These are phyloP conservation scores for Gossypium gossypioides DNA, from an alignment of 441 rosid genomes.

Conservation along the genomic window DNA sequence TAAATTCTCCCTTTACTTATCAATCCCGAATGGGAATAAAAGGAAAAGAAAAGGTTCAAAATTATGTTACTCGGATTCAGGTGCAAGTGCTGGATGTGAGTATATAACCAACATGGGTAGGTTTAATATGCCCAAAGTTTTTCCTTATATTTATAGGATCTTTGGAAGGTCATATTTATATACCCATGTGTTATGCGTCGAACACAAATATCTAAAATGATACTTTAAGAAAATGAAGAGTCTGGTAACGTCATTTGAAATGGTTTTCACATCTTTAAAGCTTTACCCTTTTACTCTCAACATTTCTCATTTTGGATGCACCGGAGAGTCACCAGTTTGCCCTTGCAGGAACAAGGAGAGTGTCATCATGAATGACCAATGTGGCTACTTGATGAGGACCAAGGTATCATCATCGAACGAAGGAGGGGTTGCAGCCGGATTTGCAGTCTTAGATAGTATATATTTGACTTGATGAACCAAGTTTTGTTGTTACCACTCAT, in stretches of 20 bases:
- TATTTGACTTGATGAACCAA: conserved; percentile 47
- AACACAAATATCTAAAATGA: too few species aligned
- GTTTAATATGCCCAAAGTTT: too few species aligned
- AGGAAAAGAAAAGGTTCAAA: not conserved
- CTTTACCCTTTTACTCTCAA: not conserved
- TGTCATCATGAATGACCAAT: conserved; percentile 61
- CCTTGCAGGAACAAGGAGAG: conserved; percentile 72
- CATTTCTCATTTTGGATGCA: not conserved
- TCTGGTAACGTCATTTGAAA: too few species aligned
- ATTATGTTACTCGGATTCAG: too few species aligned
- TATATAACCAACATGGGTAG: too few species aligned
- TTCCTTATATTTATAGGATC: too few species aligned
- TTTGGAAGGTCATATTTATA: too few species aligned
- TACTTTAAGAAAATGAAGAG: too few species aligned
- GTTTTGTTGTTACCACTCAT: not conserved
- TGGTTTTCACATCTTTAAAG: not conserved
- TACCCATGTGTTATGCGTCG: too few species aligned
- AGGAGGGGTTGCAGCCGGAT: conserved; percentile 96
- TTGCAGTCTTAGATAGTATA: conserved; percentile 80
- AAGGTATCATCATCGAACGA: conserved; percentile 88
- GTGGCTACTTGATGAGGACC: conserved; percentile 87
- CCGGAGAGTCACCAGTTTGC: conserved; percentile 9
- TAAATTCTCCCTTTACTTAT: not conserved
- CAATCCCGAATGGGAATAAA: too few species aligned
- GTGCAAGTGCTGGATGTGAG: too few species aligned